phyloP scores from a whole-genome alignment of 441 rosid genomes.

The Metrosideros polymorpha region DNA sequence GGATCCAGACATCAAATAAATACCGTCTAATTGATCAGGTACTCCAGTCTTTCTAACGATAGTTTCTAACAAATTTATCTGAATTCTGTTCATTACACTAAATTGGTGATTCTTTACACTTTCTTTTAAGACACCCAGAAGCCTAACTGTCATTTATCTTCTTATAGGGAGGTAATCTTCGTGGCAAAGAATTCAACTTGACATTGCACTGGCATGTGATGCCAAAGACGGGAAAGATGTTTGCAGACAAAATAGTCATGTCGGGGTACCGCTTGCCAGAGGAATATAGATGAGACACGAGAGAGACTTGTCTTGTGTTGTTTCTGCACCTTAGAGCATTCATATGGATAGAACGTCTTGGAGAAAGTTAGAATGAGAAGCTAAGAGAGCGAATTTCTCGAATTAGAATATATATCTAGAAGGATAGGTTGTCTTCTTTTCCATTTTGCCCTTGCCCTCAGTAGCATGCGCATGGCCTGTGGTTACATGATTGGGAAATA shows the following conservation, averaged over 20 bases:
- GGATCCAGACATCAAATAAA: slow-evolving; percentile 63
- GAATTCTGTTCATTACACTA: background rate
- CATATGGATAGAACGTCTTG: background rate
- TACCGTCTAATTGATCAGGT: slow-evolving; percentile 88
- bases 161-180: slow-evolving; percentile 75
- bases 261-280: slow-evolving; percentile 79
- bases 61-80: background rate
- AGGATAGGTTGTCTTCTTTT: background rate
- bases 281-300: slow-evolving; percentile 52
- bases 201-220: slow-evolving; percentile 98
- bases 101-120: background rate
- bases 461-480: background rate
- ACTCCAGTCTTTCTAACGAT: background rate
- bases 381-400: background rate
- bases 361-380: slow-evolving; percentile 2
- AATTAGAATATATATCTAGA: background rate
- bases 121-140: background rate
- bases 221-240: slow-evolving; percentile 99
- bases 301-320: background rate
- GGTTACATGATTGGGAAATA: background rate
- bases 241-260: slow-evolving; percentile 67
- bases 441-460: background rate
- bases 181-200: slow-evolving; percentile 86
- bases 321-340: slow-evolving; percentile 23
- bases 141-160: background rate